Evolutionary conservation across 2,329 filamentous ascomycete genomes (phyloP), one percentile per base, ranked within the genome.

Genomic region (Claviceps maximensis): DNA sequence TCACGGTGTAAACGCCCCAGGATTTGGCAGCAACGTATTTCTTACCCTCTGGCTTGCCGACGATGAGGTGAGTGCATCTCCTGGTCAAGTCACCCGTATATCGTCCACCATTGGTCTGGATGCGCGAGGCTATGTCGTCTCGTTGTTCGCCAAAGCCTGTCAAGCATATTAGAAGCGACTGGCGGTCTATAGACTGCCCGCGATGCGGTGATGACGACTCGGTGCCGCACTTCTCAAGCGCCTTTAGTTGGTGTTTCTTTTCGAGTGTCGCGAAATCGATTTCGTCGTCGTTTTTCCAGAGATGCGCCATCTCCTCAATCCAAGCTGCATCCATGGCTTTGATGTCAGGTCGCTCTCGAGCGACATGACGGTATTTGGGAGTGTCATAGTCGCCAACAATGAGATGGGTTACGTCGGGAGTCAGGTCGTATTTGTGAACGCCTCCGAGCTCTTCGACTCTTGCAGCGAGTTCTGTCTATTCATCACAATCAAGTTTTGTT

Each of bases 311-410:
- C 17, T 86, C 86, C 53, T 91, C 83, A 49, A 98, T 78, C 87
- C 89, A 98, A 62, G 80, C 78, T n/a, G 84, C 80, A 45, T 80
- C 80, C 71, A 98, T 83, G 49, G 89, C 84, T 64, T 82, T 83
- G 62, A 98, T 84, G 63, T 98, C 93, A 48, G 85, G 82, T 51
- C 93, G 80, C 66, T 91, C 86, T 64, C 84, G 87, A 52, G 91
- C 93, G 62, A 97, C 91, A 74, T 95, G 95, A 67, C 84, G 86
- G 70, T 98, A 98, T 69, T 98, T 98, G 49, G 86, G 82, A 1
- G 91, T 97, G 65, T 91, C 81, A 62, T 89, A 86, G 62, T 87
- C 84, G 66, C 90, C 93, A 56, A 95, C 88, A 57, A 98, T 79
- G 47, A 98, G 82, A 71, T 98, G 93, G 5, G 93, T 97, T 48